phyloP scores from a whole-genome alignment of 2,329 filamentous ascomycete genomes.

The Aureobasidium namibiae region DNA sequence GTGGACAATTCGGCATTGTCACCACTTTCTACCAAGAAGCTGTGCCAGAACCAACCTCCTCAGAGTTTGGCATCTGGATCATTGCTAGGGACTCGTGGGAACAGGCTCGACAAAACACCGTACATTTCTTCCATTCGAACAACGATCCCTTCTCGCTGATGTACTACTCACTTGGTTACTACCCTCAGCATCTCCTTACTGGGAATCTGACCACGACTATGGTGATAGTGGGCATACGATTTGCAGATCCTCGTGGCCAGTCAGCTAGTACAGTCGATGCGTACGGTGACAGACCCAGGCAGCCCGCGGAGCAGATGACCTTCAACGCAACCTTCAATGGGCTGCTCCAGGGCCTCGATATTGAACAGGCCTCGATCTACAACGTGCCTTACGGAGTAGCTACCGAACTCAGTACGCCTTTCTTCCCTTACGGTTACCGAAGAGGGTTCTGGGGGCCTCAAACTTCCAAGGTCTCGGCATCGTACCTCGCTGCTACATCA shows the following conservation, averaged over 20 bases:
- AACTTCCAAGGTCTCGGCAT: slow-evolving; percentile 4
- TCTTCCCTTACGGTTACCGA: slow-evolving; percentile 14
- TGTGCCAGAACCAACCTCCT: slow-evolving; percentile 8
- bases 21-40: slow-evolving; percentile 25
- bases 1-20: slow-evolving; percentile 37
- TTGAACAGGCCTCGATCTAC: not conserved
- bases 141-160: slow-evolving; percentile 14
- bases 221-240: slow-evolving; percentile 11
- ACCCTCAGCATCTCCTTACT: slow-evolving; percentile 1
- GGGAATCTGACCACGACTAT: slow-evolving; percentile 2
- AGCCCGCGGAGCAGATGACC: not conserved
- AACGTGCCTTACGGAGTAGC: slow-evolving; percentile 6
- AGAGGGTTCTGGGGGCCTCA: slow-evolving; percentile 13
- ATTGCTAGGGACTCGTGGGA: slow-evolving; percentile 11
- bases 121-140: slow-evolving; percentile 13
- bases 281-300: not conserved
- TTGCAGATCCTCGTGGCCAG: not conserved
- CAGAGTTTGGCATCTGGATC: slow-evolving; percentile 13
- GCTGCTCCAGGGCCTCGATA: slow-evolving; percentile 8
- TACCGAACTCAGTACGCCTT: slow-evolving; percentile 3
- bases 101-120: slow-evolving; percentile 10
- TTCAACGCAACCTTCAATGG: slow-evolving; percentile 12
- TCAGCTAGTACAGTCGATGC: not conserved
- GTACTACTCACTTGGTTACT: slow-evolving; percentile 14
- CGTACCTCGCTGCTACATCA: slow-evolving; percentile 9